phyloP scores from a whole-genome alignment of 2,329 filamentous ascomycete species.

The Botrytis byssoidea region DNA sequence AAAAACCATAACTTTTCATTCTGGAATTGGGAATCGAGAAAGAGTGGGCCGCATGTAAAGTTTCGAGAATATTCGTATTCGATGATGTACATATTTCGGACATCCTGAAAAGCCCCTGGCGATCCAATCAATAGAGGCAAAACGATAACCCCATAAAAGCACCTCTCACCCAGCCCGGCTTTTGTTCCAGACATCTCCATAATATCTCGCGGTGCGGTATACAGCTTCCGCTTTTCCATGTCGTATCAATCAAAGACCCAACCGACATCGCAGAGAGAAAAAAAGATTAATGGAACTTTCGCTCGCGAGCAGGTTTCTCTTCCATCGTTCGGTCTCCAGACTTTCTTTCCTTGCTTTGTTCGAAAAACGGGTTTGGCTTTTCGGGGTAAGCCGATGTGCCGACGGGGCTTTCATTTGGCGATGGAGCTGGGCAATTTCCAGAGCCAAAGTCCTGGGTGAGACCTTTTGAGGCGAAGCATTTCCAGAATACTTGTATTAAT shows the following conservation, averaged over 20 bases:
- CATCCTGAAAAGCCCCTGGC: not conserved
- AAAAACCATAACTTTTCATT: not conserved
- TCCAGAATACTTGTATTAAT: not conserved
- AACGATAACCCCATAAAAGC: not conserved
- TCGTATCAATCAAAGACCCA: not conserved
- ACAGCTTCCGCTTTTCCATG: not conserved
- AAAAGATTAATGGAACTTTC: not conserved
- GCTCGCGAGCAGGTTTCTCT: not conserved
- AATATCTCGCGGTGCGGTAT: not conserved
- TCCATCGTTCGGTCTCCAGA: not conserved
- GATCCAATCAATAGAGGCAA: not conserved
- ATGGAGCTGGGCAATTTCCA: not conserved
- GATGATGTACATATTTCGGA: not conserved
- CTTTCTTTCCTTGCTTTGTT: not conserved
- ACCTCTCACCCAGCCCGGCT: not conserved
- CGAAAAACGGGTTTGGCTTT: not conserved
- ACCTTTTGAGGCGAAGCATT: not conserved
- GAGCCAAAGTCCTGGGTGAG: not conserved
- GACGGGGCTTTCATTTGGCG: not conserved
- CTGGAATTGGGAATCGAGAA: not conserved
- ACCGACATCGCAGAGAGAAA: not conserved
- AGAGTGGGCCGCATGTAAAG: not conserved
- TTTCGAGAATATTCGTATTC: not conserved
- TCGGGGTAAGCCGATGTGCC: not conserved
- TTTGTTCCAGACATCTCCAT: not conserved